phyloP scores from a whole-genome alignment of 2,329 filamentous ascomycete species.

The Apiospora hydei region DNA sequence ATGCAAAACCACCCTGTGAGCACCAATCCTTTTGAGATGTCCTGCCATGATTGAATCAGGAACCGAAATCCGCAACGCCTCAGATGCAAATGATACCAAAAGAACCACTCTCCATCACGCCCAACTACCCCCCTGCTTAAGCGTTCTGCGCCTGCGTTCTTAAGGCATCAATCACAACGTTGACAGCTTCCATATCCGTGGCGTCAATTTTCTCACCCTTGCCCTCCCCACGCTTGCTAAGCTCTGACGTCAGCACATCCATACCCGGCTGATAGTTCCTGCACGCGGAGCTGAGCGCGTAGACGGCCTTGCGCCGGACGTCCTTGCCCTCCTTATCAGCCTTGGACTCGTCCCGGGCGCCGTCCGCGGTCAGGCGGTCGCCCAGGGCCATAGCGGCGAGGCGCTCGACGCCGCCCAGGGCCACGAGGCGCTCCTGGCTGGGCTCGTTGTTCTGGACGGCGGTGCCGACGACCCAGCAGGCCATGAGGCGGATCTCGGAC shows the following conservation, averaged over 20 bases:
- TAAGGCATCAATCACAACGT: slow-evolving; percentile 74
- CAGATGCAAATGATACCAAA: slow-evolving; percentile 26
- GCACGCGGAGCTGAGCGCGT: slow-evolving; percentile 84
- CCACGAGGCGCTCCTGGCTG: slow-evolving; percentile 75
- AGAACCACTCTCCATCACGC: background rate
- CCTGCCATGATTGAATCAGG: slow-evolving; percentile 18
- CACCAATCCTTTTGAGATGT: background rate
- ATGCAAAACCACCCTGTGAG: slow-evolving; percentile 6
- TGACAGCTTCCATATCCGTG: slow-evolving; percentile 84
- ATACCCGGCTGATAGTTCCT: slow-evolving; percentile 90
- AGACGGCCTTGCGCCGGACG: slow-evolving; percentile 86
- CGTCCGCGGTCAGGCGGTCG: slow-evolving; percentile 31
- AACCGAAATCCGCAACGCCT: slow-evolving; percentile 28
- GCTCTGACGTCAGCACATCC: slow-evolving; percentile 70
- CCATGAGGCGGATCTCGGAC: slow-evolving; percentile 78
- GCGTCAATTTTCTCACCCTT: slow-evolving; percentile 74
- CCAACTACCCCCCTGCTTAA: slow-evolving; percentile 9
- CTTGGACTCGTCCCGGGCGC: slow-evolving; percentile 28
- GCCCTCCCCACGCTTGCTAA: slow-evolving; percentile 63
- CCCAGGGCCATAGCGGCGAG: slow-evolving; percentile 68
- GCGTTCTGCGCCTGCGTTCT: slow-evolving; percentile 57
- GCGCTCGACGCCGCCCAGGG: slow-evolving; percentile 71
- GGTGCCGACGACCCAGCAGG: slow-evolving; percentile 93
- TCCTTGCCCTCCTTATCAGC: slow-evolving; percentile 62
- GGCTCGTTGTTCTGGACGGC: slow-evolving; percentile 95